Percentiles rank a stretch among this genome's conserved stretches.
phyloP scores from a whole-genome alignment of 2,329 filamentous ascomycete species.

The Endothia cerciana region DNA sequence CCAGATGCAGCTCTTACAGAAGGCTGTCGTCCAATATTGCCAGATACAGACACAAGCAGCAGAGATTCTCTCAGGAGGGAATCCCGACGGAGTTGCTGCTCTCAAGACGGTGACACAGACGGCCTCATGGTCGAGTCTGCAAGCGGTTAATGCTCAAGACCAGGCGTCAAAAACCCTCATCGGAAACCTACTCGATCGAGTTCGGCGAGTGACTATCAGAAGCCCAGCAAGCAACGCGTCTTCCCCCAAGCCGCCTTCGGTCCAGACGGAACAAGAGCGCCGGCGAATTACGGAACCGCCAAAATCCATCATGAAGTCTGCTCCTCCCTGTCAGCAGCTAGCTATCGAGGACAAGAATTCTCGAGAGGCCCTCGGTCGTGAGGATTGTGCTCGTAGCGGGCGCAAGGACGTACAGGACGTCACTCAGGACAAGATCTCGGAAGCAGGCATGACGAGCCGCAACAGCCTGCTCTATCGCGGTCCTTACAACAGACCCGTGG shows the following conservation, averaged over 20 bases:
- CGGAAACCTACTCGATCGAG: conserved; percentile 1
- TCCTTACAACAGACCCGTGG: conserved; percentile 25
- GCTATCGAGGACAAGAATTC: not conserved
- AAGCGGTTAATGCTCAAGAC: not conserved
- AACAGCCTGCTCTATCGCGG: conserved; percentile 14
- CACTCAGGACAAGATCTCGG: not conserved
- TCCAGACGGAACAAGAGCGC: conserved; percentile 21
- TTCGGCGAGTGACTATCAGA: conserved; percentile 24
- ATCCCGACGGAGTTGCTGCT: not conserved
- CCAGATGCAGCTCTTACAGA: conserved; percentile 22
- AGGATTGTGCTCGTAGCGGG: not conserved
- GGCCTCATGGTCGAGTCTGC: not conserved
- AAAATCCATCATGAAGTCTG: conserved; percentile 23
- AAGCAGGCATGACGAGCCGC: not conserved
- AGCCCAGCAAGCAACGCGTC: conserved; percentile 16
- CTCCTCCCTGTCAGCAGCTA: not conserved
- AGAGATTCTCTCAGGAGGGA: not conserved
- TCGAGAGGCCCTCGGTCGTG: not conserved
- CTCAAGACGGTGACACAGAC: not conserved
- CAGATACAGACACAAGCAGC: not conserved
- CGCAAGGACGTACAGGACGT: not conserved
- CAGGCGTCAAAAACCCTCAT: not conserved
- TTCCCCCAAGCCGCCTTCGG: conserved; percentile 23
- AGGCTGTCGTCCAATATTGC: conserved; percentile 18
- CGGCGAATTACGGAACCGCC: conserved; percentile 19